phyloP scores from a whole-genome alignment of 352 stramenopile genomes.

The Phytopythium helicoides region DNA sequence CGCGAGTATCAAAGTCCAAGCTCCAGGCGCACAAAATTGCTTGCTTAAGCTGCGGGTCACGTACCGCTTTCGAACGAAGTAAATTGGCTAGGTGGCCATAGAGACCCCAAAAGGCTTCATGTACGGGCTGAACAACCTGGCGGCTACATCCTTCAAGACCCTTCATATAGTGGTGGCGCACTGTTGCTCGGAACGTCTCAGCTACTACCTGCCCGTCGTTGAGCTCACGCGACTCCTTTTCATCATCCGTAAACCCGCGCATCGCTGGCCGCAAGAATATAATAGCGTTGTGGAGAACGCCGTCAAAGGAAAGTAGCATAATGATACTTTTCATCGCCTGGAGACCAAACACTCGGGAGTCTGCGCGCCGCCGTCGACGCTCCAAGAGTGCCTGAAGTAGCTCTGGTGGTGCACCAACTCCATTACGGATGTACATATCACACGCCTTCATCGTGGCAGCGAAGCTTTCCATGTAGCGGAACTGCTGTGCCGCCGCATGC shows the following conservation, averaged over 20 bases:
- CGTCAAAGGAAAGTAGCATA: slow-evolving; percentile 70
- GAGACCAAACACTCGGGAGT: slow-evolving; percentile 75
- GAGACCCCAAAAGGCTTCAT: slow-evolving; percentile 70
- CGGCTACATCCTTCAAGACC: slow-evolving; percentile 80
- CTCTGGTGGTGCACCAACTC: slow-evolving; percentile 75
- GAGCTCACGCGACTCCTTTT: slow-evolving; percentile 75
- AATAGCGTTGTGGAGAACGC: slow-evolving; percentile 66
- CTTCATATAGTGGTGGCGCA: slow-evolving; percentile 86
- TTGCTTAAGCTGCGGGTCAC: slow-evolving; percentile 70
- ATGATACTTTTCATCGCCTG: slow-evolving; percentile 82
- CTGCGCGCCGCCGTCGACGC: slow-evolving; percentile 61
- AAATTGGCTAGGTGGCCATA: slow-evolving; percentile 70
- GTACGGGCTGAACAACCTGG: slow-evolving; percentile 51
- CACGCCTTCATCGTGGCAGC: slow-evolving; percentile 83
- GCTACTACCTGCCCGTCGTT: slow-evolving; percentile 77
- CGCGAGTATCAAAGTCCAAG: slow-evolving; percentile 79
- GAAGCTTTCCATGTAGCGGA: slow-evolving; percentile 64
- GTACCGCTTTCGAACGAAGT: slow-evolving; percentile 23
- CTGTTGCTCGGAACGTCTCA: slow-evolving; percentile 81
- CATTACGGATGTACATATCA: slow-evolving; percentile 85
- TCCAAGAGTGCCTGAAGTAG: slow-evolving; percentile 70
- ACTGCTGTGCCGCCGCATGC: slow-evolving; percentile 23
- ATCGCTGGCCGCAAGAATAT: slow-evolving; percentile 85
- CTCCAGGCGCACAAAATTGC: slow-evolving; percentile 79
- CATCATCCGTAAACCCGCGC: slow-evolving; percentile 81